Evolutionary conservation across 306 rosid species (phyloP), one percentile per base, ranked within the genome.

Genomic region (Vigna reflexopilosa): DNA sequence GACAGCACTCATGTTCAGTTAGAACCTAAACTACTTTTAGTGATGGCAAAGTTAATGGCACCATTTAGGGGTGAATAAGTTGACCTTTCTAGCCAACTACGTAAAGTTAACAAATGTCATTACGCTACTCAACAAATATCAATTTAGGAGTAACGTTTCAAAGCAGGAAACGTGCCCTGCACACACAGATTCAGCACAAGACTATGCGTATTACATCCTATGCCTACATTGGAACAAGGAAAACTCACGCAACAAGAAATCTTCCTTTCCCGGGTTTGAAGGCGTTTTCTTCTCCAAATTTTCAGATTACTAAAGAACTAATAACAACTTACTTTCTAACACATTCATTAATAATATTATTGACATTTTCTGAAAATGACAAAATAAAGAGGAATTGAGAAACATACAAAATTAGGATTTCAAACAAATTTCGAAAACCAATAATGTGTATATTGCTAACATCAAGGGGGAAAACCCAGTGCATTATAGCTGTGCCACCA

Each of bases 31-130:
- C 58, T 67, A 38, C 50, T 17, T 17, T 42, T 28, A 26, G 11
- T 17, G 64, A 78, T 9, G 51, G 76, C 61, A 28, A 57, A 17
- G 50, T 69, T 47, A 28, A 17, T 59, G 77, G 24, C 77, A 61
- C 56, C 36, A 70, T 26, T 34, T 20, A 32, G 66, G 64, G 61
- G 44, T 36, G 24, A 20, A 26, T n/a, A 28, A 55, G 26, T 56
- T n/a, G n/a, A 55, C 59, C 36, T 63, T 76, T 45, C 22, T 26
- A 2, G 12, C 68, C 68, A 36, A 36, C 0, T 62, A 42, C 5
- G 7, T 8, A 5, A 64, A 32, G 68, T 16, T 34, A 62, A 34
- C 68, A 65, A 67, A 22, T 26, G 38, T 11, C 26, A 51, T 4
- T 72, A 34, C 28, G 22, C 26, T 4, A 56, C 49, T 54, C 51